phyloP scores from a whole-genome alignment of 495 filamentous ascomycete genomes.

The Cudoniella acicularis region DNA sequence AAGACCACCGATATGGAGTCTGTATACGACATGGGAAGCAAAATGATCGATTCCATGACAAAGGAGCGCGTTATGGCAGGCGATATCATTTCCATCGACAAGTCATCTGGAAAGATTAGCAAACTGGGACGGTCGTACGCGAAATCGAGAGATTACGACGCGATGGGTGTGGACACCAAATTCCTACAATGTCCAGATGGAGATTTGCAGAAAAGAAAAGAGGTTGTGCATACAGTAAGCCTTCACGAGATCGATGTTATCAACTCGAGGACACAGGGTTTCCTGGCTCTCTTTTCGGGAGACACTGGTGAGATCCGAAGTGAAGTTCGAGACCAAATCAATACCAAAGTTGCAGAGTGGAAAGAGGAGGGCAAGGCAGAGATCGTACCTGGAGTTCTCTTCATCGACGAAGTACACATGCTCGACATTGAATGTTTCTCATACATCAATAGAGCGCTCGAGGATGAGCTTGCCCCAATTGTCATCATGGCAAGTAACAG shows the following conservation, averaged over 20 bases:
- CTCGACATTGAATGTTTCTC: constrained; percentile 98
- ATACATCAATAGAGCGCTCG: constrained; percentile 94
- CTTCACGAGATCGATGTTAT: constrained; percentile 99
- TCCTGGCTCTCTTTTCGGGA: constrained; percentile 92
- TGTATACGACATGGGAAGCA: constrained; percentile 97
- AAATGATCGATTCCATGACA: constrained; percentile 99
- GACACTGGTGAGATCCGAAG: constrained; percentile 97
- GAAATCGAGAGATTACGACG: constrained; percentile 94
- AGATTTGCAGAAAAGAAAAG: constrained; percentile 94
- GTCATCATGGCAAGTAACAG: constrained; percentile 99
- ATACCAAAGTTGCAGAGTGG: constrained; percentile 97
- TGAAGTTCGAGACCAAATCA: constrained; percentile 97
- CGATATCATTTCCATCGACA: constrained; percentile 97
- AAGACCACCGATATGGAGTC: constrained; percentile 99
- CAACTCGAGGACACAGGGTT: constrained; percentile 96
- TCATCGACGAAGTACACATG: constrained; percentile 99
- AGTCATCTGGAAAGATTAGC: constrained; percentile 94
- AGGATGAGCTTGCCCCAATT: constrained; percentile 90
- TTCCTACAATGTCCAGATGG: constrained; percentile 98
- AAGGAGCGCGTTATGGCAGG: constrained; percentile 98
- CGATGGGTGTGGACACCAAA: constrained; percentile 97
- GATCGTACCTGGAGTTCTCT: constrained; percentile 94
- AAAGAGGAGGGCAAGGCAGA: constrained; percentile 98
- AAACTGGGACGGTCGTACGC: constrained; percentile 93
- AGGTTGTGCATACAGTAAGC: constrained; percentile 93